phyloP scores from a whole-genome alignment of 257 asterid genomes.

The Fraxinus pennsylvanica region DNA sequence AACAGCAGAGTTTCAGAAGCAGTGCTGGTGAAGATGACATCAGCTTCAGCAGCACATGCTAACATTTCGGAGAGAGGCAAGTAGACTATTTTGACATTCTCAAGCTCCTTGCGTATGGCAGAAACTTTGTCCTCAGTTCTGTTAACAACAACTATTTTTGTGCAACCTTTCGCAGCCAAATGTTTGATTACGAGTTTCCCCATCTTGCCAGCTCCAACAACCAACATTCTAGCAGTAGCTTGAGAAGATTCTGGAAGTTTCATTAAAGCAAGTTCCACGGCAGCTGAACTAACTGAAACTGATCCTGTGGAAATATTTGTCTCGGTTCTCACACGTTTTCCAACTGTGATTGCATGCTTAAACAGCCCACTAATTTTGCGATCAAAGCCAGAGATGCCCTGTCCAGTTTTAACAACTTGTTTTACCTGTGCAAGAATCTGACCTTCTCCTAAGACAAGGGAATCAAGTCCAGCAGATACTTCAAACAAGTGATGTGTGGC shows the following conservation, averaged over 20 bases:
- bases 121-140: conserved; percentile 76
- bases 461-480: conserved; percentile 91
- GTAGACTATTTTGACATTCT: conserved; percentile 62
- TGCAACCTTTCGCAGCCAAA: conserved; percentile 78
- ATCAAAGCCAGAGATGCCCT: conserved; percentile 80
- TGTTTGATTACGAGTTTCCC: conserved; percentile 91
- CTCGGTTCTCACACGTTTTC: conserved; percentile 89
- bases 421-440: conserved; percentile 94
- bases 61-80: conserved; percentile 56
- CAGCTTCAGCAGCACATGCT: conserved; percentile 73
- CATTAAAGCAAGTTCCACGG: conserved; percentile 87
- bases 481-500: conserved; percentile 79
- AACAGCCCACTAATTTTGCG: conserved; percentile 78
- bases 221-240: conserved; percentile 57
- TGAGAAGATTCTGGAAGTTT: conserved; percentile 66
- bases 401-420: conserved; percentile 78
- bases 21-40: conserved; percentile 81
- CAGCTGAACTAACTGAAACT: conserved; percentile 93
- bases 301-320: conserved; percentile 83
- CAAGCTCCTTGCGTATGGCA: conserved; percentile 58
- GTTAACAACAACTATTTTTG: conserved; percentile 71
- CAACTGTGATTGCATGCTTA: conserved; percentile 79
- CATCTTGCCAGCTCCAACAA: conserved; percentile 97
- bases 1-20: conserved; percentile 67
- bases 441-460: conserved; percentile 93